Base-by-base conservation (phyloP, 805 yeast genomes). In the Kodamaea nitidulidarum region DNA sequence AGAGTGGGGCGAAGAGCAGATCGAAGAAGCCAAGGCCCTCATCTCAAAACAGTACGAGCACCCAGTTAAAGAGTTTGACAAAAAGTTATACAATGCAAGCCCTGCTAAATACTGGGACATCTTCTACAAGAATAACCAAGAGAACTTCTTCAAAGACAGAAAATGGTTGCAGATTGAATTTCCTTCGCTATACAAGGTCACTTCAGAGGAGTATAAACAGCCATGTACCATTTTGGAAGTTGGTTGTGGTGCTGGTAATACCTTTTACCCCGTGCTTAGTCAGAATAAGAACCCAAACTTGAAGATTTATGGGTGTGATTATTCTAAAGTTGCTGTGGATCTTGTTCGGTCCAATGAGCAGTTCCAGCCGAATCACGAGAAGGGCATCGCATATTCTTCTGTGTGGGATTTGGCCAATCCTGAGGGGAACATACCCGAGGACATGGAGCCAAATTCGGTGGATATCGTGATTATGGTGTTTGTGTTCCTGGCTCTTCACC, bases 221-320 rank as follows among this genome's bases (percentile, higher is more conserved):
- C 76, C 82, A 4, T 72, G 73, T 15, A 78, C 81, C 3, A 82
- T 93, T 24, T 71, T 93, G 40, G 98, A 93, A 61, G 83, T 93
- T 34, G 98, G 98, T 3, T 93, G 98, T 65, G 98, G 98, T 41
- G 98, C 96, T 4, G 98, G 98, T 8, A 93, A 93, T 60, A 93
- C 98, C 0, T 76, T 93, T 69, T 93, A 84, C 60, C 98, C 98
- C 4, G 81, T 93, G 15, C 65, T 93, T 42, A 74, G 74, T 40
- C 88, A 84, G 50, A 93, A 93, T 58, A 71, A 85, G 58, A 93
- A 93, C 62, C 80, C 81, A n/a, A 63, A 80, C 18, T 65, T 93
- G 38, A 73, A 67, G 48, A 76, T 93, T 6, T 73, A 78, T 39
- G 98, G 95, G 2, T 93, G 88, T 36, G 98, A 93, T 61, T 93